Evolutionary conservation across 805 yeast species (phyloP), one percentile per base, ranked within the genome.

Genomic region (Ogataea neopini): DNA sequence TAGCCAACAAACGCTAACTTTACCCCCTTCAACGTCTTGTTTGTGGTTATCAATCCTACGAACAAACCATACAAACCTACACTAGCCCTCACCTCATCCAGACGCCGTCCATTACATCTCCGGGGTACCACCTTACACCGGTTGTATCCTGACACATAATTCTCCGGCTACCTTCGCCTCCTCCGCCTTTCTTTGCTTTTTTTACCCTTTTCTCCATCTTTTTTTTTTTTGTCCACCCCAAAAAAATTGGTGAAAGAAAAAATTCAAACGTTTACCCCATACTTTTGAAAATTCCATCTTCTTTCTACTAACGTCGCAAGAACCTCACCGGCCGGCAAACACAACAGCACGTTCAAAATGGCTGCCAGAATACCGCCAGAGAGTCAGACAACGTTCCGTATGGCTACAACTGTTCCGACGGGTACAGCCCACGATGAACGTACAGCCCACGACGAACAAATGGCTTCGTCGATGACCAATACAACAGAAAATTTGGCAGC

Each of bases 331-430:
- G 42, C 41, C 44, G 47, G 47, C 47, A 44, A 33, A 20, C 18
- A 28, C 29, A n/a, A 6, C 43, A 14, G 6, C 22, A 3, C 23
- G 18, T 32, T 13, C 19, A 15, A 4, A 25, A 59, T 59, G 63
- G 33, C 61, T 18, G 49, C 62, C 11, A 54, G 59, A 48, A 56
- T 61, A 28, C 65, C 65, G 29, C 58, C 62, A 11, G 65, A 56
- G 32, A 52, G 56, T 43, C 61, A 57, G 48, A 59, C 60, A 13
- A 61, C 64, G 7, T 61, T 61, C 36, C 58, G 64, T 50, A 61
- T 61, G 66, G 61, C 66, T 36, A 56, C 64, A 3, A 58, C 49
- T 23, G 36, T 50, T 17, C 37, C 25, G 30, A 41, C 29, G 15
- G 29, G 36, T 28, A 30, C 36, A 30, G 23, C 22, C 19, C 36